Conservation (phyloP, 2,329 filamentous ascomycete genomes). For the Ophiocordyceps sinensis region DNA sequence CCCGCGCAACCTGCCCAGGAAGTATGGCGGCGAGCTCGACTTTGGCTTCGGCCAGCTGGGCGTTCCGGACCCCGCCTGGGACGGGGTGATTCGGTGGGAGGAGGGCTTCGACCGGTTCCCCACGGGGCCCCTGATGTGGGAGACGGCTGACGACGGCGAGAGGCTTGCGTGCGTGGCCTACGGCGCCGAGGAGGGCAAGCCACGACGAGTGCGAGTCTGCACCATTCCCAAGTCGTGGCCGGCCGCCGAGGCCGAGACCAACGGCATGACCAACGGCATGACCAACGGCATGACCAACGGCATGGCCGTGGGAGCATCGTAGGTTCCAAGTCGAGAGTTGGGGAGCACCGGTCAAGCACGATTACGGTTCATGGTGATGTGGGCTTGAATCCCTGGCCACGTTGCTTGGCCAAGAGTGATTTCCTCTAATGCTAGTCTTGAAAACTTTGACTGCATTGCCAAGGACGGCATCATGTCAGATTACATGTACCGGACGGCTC, state of each 20-base stretch:
- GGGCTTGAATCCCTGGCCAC: no score
- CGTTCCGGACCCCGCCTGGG: slow-evolving; percentile 50
- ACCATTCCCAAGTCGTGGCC: slow-evolving; percentile 30
- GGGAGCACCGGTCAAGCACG: neutral
- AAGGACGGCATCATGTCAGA: neutral
- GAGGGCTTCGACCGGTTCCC: slow-evolving; percentile 38
- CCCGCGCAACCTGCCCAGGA: slow-evolving; percentile 69
- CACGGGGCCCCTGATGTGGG: slow-evolving; percentile 42
- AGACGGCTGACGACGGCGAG: slow-evolving; percentile 26
- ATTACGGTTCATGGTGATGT: no score
- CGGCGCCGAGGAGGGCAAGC: slow-evolving; percentile 29
- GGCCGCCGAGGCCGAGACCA: neutral
- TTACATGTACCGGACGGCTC: neutral
- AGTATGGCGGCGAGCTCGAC: slow-evolving; percentile 78
- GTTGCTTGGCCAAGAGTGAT: no score
- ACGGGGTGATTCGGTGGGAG: slow-evolving; percentile 36
- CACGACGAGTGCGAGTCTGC: slow-evolving; percentile 33
- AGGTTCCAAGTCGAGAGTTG: no score
- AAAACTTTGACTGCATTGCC: no score
- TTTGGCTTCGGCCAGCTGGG: slow-evolving; percentile 68
- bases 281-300: no score
- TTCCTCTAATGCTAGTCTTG: no score
- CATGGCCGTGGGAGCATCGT: no score
- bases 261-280: no score
- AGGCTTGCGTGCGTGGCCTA: slow-evolving; percentile 37